Base-by-base conservation (phyloP, 192 early-diverging fungal species). In the Coemansia erecta region DNA sequence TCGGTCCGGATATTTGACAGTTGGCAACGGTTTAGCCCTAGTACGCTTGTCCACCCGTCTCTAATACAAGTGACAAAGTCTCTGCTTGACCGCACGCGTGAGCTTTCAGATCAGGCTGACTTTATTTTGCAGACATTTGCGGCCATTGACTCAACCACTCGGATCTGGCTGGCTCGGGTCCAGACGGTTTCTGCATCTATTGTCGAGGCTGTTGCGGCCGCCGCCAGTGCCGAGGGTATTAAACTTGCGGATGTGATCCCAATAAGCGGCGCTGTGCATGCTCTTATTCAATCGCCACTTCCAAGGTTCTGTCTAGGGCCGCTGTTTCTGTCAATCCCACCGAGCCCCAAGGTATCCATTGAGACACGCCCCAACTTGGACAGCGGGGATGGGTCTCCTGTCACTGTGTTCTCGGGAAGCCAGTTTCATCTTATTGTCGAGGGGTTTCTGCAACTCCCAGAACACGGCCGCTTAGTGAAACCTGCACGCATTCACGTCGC, bases 361-460 rank as follows among this genome's bases (percentile, higher is more conserved):
- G 66, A 70, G 31, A 70, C 77, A 5, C 66, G 61, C 8, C 77
- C 77, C 0, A 53, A 66, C 28, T 37, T 80, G 18, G 70, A 66
- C 35, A 37, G 10, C 3, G 40, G 31, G 10, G 51, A 24, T 19
- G 60, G 31, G 17, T 37, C 66, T 0, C 11, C 64, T 5, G 50
- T 66, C 12, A 49, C 65, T 8, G 70, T 73, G 33, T 54, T 57
- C 26, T 63, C 77, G 2, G 71, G 71, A 1, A 70, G 63, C 45
- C 66, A 80, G 64, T 66, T 80, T 17, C 66, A 80, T 11, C 57
- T 73, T 49, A 61, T 51, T 17, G 61, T 70, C 3, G 77, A 80
- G 31, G 77, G 77, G 17, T 80, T 80, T 61, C 5, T 80, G 23
- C 59, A 58, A 26, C 19, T 67, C 19, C 63, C 76, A 0, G 49